A percentile compares a stretch with the other conserved stretches of the same genome.
Conservation (phyloP, 2,329 filamentous ascomycete species). For the Lachnellula cervina region DNA sequence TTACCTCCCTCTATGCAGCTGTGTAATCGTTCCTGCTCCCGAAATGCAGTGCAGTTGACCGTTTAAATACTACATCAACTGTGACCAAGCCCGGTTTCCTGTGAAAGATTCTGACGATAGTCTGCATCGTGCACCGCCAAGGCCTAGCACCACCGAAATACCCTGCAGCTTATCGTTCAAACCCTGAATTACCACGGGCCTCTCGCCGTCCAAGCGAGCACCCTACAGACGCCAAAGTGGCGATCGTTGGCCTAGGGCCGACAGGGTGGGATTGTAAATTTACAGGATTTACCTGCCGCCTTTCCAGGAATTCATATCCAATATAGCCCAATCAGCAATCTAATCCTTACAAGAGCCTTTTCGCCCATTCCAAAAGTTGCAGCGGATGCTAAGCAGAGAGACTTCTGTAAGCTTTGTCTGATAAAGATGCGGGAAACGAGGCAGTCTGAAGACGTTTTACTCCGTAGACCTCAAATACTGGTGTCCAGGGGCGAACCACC, state of each 20-base stretch:
- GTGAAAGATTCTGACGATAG: slow-evolving; percentile 13
- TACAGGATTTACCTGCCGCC: slow-evolving; percentile 19
- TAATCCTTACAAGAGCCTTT: slow-evolving; percentile 20
- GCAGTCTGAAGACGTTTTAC: too few species aligned
- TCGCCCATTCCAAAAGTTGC: slow-evolving; percentile 5
- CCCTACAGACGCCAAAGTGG: slow-evolving; percentile 24
- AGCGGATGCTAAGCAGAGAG: background rate
- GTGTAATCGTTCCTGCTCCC: slow-evolving; percentile 1
- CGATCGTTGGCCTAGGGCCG: slow-evolving; percentile 21
- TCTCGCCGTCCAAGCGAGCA: slow-evolving; percentile 27
- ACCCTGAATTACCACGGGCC: slow-evolving; percentile 29
- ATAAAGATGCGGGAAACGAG: background rate
- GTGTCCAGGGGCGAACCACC: background rate
- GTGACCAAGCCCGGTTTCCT: too few species aligned
- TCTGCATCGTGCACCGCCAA: slow-evolving; percentile 14
- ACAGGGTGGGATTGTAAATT: slow-evolving; percentile 12
- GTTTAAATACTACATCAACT: slow-evolving; percentile 5
- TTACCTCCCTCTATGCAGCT: background rate
- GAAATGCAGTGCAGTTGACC: slow-evolving; percentile 1
- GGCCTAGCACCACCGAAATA: slow-evolving; percentile 1
- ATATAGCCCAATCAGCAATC: slow-evolving; percentile 24
- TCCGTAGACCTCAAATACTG: too few species aligned
- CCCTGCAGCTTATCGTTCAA: slow-evolving; percentile 27
- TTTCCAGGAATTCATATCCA: slow-evolving; percentile 21
- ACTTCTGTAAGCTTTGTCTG: too few species aligned